Conservation (phyloP, 2,329 filamentous ascomycete species). For the Xylaria sp. region DNA sequence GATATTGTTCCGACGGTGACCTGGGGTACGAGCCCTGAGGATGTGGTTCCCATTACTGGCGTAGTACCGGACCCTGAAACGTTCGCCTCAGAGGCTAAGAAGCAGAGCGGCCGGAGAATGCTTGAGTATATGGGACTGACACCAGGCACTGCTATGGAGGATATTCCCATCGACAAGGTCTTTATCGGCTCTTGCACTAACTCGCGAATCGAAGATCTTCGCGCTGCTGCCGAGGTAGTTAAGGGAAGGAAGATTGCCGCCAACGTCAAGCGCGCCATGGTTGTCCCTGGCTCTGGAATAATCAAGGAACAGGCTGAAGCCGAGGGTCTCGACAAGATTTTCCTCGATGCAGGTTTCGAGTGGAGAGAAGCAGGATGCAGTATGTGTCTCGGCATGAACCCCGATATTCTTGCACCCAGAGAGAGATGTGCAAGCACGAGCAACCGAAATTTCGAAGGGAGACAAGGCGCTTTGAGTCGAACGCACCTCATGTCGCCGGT, state of each 20-base stretch:
- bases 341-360: slow-evolving; percentile 91
- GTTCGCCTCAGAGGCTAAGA: slow-evolving; percentile 83
- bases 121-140: slow-evolving; percentile 96
- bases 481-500: slow-evolving; percentile 97
- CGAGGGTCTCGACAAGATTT: slow-evolving; percentile 94
- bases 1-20: slow-evolving; percentile 94
- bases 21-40: slow-evolving; percentile 97
- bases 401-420: slow-evolving; percentile 90
- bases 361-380: slow-evolving; percentile 99
- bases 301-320: slow-evolving; percentile 92
- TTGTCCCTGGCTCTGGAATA: slow-evolving; percentile 94
- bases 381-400: slow-evolving; percentile 99
- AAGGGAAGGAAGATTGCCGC: slow-evolving; percentile 86
- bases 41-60: slow-evolving; percentile 93
- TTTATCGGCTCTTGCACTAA: slow-evolving; percentile 99
- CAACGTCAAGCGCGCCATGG: slow-evolving; percentile 94
- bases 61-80: slow-evolving; percentile 90
- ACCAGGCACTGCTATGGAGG: slow-evolving; percentile 87
- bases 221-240: slow-evolving; percentile 85
- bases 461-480: slow-evolving; percentile 89
- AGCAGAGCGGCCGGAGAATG: slow-evolving; percentile 80
- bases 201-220: slow-evolving; percentile 93
- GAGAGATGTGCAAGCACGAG: slow-evolving; percentile 96
- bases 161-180: slow-evolving; percentile 93
- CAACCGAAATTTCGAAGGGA: slow-evolving; percentile 97